Percentiles rank a stretch among this genome's conserved stretches.
Evolutionary conservation across 192 early-diverging fungal species (phyloP).

Genomic region (Rhizoclosmatium globosum): DNA sequence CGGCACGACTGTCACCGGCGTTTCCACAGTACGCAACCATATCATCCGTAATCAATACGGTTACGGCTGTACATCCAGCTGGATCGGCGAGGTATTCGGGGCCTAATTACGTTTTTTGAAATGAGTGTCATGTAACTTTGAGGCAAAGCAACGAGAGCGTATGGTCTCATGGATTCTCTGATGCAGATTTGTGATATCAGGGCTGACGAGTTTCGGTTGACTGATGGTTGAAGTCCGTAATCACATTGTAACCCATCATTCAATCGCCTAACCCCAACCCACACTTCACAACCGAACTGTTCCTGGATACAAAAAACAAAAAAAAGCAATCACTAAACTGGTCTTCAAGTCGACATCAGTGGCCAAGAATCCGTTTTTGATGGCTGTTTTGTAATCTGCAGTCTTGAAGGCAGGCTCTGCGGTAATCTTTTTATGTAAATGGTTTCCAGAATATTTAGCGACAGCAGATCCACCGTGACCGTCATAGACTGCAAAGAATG

Average conservation of each 20-base stretch:
- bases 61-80: constrained; percentile 97
- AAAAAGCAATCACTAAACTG: constrained; percentile 52
- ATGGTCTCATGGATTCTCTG: background rate
- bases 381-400: constrained; percentile 75
- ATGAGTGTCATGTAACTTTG: background rate
- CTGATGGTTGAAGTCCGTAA: too few relatives aligned
- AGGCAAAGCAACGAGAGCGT: constrained; percentile 5
- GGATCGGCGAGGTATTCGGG: constrained; percentile 81
- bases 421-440: constrained; percentile 78
- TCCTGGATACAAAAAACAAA: background rate
- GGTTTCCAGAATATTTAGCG: constrained; percentile 83
- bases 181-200: too few relatives aligned
- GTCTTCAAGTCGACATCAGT: constrained; percentile 81
- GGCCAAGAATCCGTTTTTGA: constrained; percentile 84
- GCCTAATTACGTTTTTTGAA: constrained; percentile 53
- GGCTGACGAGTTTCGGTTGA: too few relatives aligned
- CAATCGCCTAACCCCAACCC: background rate
- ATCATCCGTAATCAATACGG: constrained; percentile 84
- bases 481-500: constrained; percentile 98
- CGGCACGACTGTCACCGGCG: constrained; percentile 94
- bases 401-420: constrained; percentile 68
- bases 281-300: constrained; percentile 12
- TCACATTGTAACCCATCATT: background rate
- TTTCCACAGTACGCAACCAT: constrained; percentile 86
- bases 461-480: constrained; percentile 90